phyloP scores from a whole-genome alignment of 768 basidiomycete species.

The Thelephora aurantiotincta region DNA sequence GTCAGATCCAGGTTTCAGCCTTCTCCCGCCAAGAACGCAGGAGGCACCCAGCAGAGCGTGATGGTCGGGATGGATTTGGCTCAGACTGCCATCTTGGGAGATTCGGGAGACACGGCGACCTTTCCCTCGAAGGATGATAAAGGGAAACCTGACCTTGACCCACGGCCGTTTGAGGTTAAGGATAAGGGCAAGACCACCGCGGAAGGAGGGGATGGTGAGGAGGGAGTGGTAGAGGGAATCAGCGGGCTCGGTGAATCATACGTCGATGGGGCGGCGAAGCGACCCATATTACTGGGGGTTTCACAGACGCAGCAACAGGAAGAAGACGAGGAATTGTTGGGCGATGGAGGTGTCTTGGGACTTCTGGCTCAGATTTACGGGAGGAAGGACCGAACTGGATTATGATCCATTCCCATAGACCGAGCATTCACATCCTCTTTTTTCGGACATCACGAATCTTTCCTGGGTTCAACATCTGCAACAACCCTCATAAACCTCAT shows the following conservation, averaged over 20 bases:
- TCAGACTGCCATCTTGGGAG: conserved; percentile 60
- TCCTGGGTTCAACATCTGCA: too few relatives aligned
- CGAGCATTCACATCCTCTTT: not conserved
- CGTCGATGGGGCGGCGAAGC: conserved; percentile 45
- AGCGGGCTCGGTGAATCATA: conserved; percentile 62
- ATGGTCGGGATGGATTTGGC: conserved; percentile 39
- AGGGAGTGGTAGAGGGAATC: conserved; percentile 34
- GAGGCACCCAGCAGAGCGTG: conserved; percentile 23
- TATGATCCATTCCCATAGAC: not conserved
- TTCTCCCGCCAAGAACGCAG: conserved; percentile 21
- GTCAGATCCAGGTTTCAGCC: conserved; percentile 5
- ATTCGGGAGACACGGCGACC: conserved; percentile 42
- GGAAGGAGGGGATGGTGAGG: conserved; percentile 26
- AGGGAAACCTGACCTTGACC: not conserved
- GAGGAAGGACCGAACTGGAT: conserved; percentile 20
- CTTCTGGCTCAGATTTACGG: conserved; percentile 81
- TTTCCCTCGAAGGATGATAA: not conserved
- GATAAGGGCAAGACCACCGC: conserved; percentile 8
- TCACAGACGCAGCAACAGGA: conserved; percentile 19
- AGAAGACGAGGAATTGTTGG: conserved; percentile 44
- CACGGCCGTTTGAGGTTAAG: conserved; percentile 3
- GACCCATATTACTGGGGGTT: conserved; percentile 16
- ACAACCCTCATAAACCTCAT: too few relatives aligned
- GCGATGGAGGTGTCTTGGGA: conserved; percentile 77
- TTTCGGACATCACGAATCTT: too few relatives aligned